Base-by-base conservation (phyloP, 2,329 filamentous ascomycete genomes). In the Xylaria sp. region DNA sequence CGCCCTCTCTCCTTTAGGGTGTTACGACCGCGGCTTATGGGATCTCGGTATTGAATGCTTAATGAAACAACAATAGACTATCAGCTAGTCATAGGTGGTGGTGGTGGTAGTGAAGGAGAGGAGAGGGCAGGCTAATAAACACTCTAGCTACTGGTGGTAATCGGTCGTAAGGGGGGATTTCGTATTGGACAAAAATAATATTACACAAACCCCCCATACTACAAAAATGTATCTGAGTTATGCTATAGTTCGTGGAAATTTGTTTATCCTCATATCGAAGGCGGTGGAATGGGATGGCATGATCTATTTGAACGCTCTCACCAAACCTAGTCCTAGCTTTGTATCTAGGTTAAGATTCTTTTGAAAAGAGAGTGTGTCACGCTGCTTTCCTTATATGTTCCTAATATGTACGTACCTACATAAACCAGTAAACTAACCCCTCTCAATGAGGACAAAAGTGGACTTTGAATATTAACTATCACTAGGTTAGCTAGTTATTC, bases 221-320 rank as follows among this genome's bases (percentile, higher is more conserved):
- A 27, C 51, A 25, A 10, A 32, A 57, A 29, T 6, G 5, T 12
- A 57, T 40, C 21, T 5, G 9, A 10, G 8, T 32, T 35, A 16
- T 47, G 8, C 23, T 35, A 16, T 47, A 66, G 64, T 66, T 62
- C 64, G 64, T 66, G 64, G 64, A 62, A 66, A 62, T 66, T 47
- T 29, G 48, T 62, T 62, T 53, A 4, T 58, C 59, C 53, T 48
- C 12, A 12, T 48, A 51, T 61, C 51, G 63, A 18, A 53, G n/a
- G n/a, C n/a, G n/a, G n/a, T 64, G 27, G 54, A 10, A 60, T 66
- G 63, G 5, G 60, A n/a, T n/a, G n/a, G n/a, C n/a, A n/a, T n/a
- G n/a, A n/a, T 48, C 5, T 35, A 23, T 18, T 32, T 18, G 23
- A 21, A 40, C 29, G 37, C 32, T 55, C 29, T 50, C 27, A 23